Evolutionary conservation across 2,329 filamentous ascomycete species (phyloP).

Genomic region (Massarina eburnea): DNA sequence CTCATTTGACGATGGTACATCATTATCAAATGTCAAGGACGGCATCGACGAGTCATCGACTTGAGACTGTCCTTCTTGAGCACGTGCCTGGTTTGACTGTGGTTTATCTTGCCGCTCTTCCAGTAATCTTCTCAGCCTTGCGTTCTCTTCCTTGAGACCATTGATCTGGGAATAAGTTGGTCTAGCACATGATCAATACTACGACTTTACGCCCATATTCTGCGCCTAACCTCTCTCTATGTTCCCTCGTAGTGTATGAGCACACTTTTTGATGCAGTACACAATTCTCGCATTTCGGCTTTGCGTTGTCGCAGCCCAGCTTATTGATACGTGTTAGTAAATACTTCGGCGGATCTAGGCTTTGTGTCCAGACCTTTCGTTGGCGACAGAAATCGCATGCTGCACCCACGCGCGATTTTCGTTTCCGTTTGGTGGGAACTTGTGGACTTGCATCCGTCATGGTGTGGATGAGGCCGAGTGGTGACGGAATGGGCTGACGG

Average conservation of each 20-base stretch:
- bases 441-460: too few species aligned
- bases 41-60: neutral
- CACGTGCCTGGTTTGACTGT: too few species aligned
- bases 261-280: constrained; percentile 49
- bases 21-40: neutral
- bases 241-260: constrained; percentile 31
- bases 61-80: too few species aligned
- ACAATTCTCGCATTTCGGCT: constrained; percentile 51
- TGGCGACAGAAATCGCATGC: constrained; percentile 44
- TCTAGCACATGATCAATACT: neutral
- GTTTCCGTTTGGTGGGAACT: too few species aligned
- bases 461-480: too few species aligned
- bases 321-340: constrained; percentile 12
- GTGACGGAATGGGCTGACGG: too few species aligned
- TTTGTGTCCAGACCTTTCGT: constrained; percentile 34
- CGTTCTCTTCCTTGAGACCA: neutral
- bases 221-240: neutral
- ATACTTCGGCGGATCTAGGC: neutral
- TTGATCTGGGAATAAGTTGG: neutral
- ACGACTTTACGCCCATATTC: neutral
- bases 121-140: neutral
- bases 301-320: constrained; percentile 54
- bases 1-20: neutral
- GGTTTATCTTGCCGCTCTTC: neutral
- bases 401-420: constrained; percentile 10